Percentiles rank a stretch among this genome's conserved stretches.
Evolutionary conservation across 1,284 basidiomycete species (phyloP).

Genomic region (Malassezia sympodialis): DNA sequence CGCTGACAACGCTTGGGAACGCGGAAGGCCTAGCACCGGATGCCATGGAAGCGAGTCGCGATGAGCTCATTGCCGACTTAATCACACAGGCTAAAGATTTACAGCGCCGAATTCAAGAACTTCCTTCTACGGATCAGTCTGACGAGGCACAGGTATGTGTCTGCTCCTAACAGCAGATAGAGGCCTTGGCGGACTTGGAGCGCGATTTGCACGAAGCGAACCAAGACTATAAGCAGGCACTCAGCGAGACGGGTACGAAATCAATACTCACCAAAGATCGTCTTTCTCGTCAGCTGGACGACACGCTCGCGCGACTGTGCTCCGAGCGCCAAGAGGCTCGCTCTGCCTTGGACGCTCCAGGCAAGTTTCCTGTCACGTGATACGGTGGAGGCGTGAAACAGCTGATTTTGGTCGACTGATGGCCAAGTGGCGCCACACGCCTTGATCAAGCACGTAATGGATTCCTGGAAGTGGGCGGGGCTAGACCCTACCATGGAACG

Average conservation of each 20-base stretch:
- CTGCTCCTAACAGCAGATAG: neutral
- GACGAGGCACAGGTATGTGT: conserved; percentile 7
- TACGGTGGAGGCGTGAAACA: conserved; percentile 12
- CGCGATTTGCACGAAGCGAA: conserved; percentile 17
- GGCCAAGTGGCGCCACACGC: conserved; percentile 3
- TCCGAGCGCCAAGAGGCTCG: conserved; percentile 8
- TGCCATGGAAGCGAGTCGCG: conserved; percentile 17
- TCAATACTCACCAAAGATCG: neutral
- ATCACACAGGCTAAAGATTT: conserved; percentile 24
- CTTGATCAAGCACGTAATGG: neutral
- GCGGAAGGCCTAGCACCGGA: conserved; percentile 24
- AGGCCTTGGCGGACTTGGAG: conserved; percentile 8
- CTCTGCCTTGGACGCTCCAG: neutral
- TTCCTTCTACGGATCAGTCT: conserved; percentile 11
- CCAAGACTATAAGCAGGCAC: conserved; percentile 17
- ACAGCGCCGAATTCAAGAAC: conserved; percentile 19
- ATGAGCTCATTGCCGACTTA: conserved; percentile 27
- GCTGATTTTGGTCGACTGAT: conserved; percentile 15
- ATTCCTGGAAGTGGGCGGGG: neutral
- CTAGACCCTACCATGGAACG: neutral
- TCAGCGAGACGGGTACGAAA: conserved; percentile 17
- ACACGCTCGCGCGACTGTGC: conserved; percentile 5
- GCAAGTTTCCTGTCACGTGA: conserved; percentile 7
- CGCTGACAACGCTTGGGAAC: conserved; percentile 26
- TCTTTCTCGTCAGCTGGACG: conserved; percentile 3